Percentiles rank a stretch among this genome's conserved stretches.
Evolutionary conservation across 306 rosid species (phyloP).

Genomic region (Malus sylvestris): DNA sequence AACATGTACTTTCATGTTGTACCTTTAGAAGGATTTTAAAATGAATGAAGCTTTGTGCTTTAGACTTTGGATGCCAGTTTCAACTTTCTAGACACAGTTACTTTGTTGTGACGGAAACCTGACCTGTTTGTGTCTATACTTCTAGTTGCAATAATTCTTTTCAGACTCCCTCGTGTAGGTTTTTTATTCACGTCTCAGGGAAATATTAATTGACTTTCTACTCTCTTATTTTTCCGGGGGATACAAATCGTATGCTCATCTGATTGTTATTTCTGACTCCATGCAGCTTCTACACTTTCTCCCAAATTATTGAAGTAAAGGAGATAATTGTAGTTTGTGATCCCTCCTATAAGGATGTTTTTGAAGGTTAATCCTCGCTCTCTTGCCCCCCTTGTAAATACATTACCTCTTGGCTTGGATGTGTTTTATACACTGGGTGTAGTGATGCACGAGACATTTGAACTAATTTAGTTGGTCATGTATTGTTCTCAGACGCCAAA

Average conservation of each 20-base stretch:
- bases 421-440: background rate
- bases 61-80: background rate
- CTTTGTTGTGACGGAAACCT: background rate
- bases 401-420: background rate
- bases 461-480: constrained; percentile 5
- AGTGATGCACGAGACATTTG: background rate
- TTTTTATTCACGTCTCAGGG: background rate
- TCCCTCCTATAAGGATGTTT: constrained; percentile 81
- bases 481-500: constrained; percentile 36
- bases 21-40: background rate
- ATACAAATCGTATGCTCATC: background rate
- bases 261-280: constrained; percentile 6
- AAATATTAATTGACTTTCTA: background rate
- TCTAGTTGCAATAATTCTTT: background rate
- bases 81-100: background rate
- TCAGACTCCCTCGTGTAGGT: background rate
- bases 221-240: background rate
- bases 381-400: constrained; percentile 2
- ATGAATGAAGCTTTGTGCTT: background rate
- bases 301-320: constrained; percentile 60
- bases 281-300: constrained; percentile 79
- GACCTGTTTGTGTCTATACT: background rate
- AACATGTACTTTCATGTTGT: background rate
- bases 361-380: constrained; percentile 41
- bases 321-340: constrained; percentile 91